Base-by-base conservation (phyloP, 1,284 basidiomycete genomes). In the Ganoderma leucocontextum region DNA sequence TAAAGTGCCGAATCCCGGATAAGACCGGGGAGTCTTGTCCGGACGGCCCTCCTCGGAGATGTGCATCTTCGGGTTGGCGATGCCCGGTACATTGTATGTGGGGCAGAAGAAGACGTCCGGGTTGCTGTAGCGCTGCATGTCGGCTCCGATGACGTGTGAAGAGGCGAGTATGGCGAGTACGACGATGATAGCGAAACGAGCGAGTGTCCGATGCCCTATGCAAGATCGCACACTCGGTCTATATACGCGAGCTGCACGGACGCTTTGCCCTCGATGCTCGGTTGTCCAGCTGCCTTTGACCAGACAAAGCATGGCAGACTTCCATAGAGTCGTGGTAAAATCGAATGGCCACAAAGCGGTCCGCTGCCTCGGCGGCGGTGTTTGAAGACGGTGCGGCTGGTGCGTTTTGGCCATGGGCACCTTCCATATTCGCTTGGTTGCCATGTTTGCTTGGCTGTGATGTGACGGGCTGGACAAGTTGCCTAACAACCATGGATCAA, bases 51-150 rank as follows among this genome's bases (percentile, higher is more conserved):
- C 36, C 55, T 36, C 22, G 65, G 41, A 47, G 52, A 66, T 65
- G 53, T 64, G 41, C 53, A 42, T 60, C 36, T 64, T 70, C 29
- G 68, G 71, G 42, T 72, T 67, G 49, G 71, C 36, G 41, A 70
- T 62, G 22, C 66, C 68, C 29, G 68, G 66, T 7, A 53, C 61
- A 60, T 72, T 72, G 63, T 72, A 72, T 15, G 66, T 60, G 29
- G 71, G 71, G 66, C 71, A 72, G 64, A 72, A 64, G 64, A 72
- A 72, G 13, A 72, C 63, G 57, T 72, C 69, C 12, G 71, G 71
- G 66, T 72, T 49, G 71, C 66, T 72, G 64, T 68, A 68, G 58
- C 57, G 69, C 52, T 72, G 71, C 71, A 72, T 72, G 35, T 55
- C 57, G 59, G 55, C 57, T 36, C 35, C 5, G 36, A 59, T 19